phyloP scores from a whole-genome alignment of 169 alveolate genomes.

The Eimeria sp. region DNA sequence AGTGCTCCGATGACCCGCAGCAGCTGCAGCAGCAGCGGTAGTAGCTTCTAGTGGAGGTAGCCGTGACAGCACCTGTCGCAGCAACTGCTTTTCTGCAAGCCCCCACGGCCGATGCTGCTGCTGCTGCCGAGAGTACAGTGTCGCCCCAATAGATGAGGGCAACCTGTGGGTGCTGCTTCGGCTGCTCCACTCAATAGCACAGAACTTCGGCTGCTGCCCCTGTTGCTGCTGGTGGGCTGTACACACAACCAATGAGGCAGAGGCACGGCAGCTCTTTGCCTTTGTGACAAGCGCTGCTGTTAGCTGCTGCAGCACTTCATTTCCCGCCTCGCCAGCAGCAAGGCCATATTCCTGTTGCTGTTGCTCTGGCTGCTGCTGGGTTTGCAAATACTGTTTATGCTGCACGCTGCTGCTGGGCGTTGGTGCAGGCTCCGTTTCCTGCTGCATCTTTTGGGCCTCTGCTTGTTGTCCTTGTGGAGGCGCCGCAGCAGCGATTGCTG shows the following conservation, averaged over 20 bases:
- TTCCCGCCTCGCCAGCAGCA: not conserved
- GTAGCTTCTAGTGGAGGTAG: slow-evolving; percentile 44
- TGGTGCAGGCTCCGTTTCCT: not conserved
- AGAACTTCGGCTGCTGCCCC: slow-evolving; percentile 11
- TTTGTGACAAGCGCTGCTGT: not conserved
- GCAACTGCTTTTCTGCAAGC: slow-evolving; percentile 30
- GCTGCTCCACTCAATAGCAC: slow-evolving; percentile 21
- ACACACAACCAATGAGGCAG: not conserved
- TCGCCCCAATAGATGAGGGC: not conserved
- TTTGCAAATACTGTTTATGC: not conserved
- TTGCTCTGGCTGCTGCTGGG: slow-evolving; percentile 24
- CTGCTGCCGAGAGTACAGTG: slow-evolving; percentile 43
- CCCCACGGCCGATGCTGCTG: slow-evolving; percentile 33
- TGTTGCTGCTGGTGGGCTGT: slow-evolving; percentile 36
- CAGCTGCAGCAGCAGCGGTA: slow-evolving; percentile 53
- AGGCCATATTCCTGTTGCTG: not conserved
- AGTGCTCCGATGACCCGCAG: not conserved
- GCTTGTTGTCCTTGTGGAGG: not conserved
- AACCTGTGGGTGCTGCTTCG: slow-evolving; percentile 6
- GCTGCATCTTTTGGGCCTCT: not conserved
- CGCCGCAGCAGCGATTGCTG: slow-evolving; percentile 15
- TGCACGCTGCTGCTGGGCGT: not conserved
- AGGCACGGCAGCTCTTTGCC: slow-evolving; percentile 1
- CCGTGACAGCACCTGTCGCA: slow-evolving; percentile 30
- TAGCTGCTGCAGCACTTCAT: not conserved